These are phyloP conservation scores for Zasmidium angulare DNA, from an alignment of 2,329 filamentous ascomycete genomes.

Conservation along the genomic window DNA sequence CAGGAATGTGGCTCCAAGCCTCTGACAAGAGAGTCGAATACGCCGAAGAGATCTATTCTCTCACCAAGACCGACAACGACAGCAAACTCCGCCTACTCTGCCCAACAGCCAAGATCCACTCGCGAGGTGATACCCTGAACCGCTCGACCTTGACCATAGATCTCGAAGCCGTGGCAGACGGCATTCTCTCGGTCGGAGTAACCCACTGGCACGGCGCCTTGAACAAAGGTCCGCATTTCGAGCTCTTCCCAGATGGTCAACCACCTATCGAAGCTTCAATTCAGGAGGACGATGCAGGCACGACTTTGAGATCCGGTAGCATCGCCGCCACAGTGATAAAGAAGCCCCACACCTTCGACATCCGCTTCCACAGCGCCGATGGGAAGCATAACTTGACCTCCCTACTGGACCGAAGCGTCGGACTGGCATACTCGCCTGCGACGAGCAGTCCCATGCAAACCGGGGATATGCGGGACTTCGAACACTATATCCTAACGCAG, in stretches of 20 bases:
- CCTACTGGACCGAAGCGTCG: constrained; percentile 56
- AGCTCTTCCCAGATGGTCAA: constrained; percentile 56
- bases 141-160: constrained; percentile 35
- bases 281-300: constrained; percentile 44
- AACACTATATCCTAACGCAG: constrained; percentile 49
- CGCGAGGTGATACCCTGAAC: constrained; percentile 49
- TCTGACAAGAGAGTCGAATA: constrained; percentile 63
- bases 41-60: constrained; percentile 62
- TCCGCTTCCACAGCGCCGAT: constrained; percentile 55
- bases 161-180: constrained; percentile 57
- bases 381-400: constrained; percentile 55
- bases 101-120: constrained; percentile 56
- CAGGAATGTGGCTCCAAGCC: constrained; percentile 64
- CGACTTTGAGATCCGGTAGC: constrained; percentile 52
- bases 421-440: constrained; percentile 57
- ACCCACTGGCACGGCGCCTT: constrained; percentile 59
- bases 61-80: constrained; percentile 42
- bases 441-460: constrained; percentile 55
- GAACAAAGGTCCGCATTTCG: constrained; percentile 56
- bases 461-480: constrained; percentile 48
- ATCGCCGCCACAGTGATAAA: constrained; percentile 54
- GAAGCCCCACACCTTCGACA: constrained; percentile 54
- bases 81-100: constrained; percentile 57
- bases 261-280: constrained; percentile 44
- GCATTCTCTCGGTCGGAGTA: constrained; percentile 60